A percentile compares a stretch with the other conserved stretches of the same genome.
Evolutionary conservation across 441 rosid species (phyloP).

Genomic region (Adansonia madagascariensis): DNA sequence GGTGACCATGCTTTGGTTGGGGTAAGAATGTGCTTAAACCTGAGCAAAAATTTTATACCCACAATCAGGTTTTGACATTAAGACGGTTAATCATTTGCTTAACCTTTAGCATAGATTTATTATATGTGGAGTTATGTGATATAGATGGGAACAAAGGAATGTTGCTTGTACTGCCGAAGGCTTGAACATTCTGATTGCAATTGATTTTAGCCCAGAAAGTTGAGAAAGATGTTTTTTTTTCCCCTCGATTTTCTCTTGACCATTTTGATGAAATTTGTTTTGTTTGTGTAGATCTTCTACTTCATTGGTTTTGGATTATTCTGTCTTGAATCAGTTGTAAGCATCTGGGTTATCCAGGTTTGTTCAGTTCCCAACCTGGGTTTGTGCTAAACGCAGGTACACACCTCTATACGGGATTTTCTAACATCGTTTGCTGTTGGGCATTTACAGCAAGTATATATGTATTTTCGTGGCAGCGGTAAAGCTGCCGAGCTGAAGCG

Average conservation of each 20-base stretch:
- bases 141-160: neutral
- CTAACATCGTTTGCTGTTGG: neutral
- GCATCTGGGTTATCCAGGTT: slow-evolving; percentile 97
- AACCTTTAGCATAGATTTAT: slow-evolving; percentile 7
- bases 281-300: slow-evolving; percentile 71
- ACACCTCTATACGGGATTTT: neutral
- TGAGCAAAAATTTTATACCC: neutral
- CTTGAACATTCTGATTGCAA: neutral
- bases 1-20: slow-evolving; percentile 51
- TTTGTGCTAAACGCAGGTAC: neutral
- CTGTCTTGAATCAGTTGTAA: slow-evolving; percentile 71
- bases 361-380: neutral
- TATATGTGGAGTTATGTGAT: slow-evolving; percentile 1
- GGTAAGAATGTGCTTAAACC: slow-evolving; percentile 50
- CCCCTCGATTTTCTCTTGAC: neutral
- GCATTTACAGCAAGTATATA: slow-evolving; percentile 66
- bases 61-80: neutral
- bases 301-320: slow-evolving; percentile 79
- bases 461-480: slow-evolving; percentile 82
- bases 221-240: neutral
- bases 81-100: neutral
- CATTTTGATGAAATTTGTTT: slow-evolving; percentile 20
- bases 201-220: neutral
- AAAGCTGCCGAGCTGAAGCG: slow-evolving; percentile 65
- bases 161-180: slow-evolving; percentile 14